Conservation (phyloP, 306 rosid genomes). For the Hippophae gyantsensis region DNA sequence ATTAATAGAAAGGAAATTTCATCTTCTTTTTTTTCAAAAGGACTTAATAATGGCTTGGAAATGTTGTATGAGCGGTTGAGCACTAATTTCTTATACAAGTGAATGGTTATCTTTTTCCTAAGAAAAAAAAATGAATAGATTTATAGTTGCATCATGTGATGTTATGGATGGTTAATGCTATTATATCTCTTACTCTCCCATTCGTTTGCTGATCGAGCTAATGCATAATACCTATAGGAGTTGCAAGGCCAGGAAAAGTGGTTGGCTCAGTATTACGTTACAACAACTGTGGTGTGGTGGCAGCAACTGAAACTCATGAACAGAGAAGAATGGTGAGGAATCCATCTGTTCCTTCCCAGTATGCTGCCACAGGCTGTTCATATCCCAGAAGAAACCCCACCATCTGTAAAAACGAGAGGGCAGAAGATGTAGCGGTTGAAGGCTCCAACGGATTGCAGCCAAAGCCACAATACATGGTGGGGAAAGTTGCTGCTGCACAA, state of each 20-base stretch:
- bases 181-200: neutral
- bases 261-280: conserved; percentile 71
- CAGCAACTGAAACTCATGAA: conserved; percentile 58
- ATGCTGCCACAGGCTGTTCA: conserved; percentile 44
- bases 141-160: no score
- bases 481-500: conserved; percentile 86
- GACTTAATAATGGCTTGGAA: no score
- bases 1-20: no score
- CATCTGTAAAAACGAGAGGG: conserved; percentile 58
- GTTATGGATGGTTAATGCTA: no score
- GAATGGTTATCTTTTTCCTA: no score
- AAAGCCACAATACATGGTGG: conserved; percentile 58
- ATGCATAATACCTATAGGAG: conserved; percentile 40
- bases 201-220: neutral
- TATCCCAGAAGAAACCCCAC: conserved; percentile 79
- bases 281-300: conserved; percentile 64
- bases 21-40: no score
- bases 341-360: conserved; percentile 49
- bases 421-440: conserved; percentile 65
- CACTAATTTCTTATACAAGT: no score
- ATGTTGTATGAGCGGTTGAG: no score
- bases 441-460: conserved; percentile 76
- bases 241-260: conserved; percentile 92
- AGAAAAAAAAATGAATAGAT: no score
- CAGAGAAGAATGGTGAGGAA: conserved; percentile 64